Evolutionary conservation across 2,329 filamentous ascomycete species (phyloP).

Genomic region (Zalaria sp.): DNA sequence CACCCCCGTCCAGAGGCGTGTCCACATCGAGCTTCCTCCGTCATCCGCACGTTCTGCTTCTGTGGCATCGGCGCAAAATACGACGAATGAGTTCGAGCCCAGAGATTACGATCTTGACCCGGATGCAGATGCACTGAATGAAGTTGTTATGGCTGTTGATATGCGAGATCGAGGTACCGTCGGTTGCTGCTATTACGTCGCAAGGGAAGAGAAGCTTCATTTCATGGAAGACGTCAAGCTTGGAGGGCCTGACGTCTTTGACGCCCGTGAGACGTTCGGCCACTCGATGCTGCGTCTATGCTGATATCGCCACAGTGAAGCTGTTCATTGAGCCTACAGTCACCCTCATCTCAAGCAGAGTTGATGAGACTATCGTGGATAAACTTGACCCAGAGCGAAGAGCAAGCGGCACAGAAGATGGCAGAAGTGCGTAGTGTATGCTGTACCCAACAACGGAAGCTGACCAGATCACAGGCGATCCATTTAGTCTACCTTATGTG

Average conservation of each 20-base stretch:
- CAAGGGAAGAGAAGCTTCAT: conserved; percentile 53
- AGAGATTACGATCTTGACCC: conserved; percentile 19
- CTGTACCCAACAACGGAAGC: not conserved
- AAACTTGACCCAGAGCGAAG: conserved; percentile 27
- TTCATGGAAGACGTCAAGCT: conserved; percentile 64
- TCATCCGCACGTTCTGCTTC: not conserved
- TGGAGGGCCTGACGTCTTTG: conserved; percentile 49
- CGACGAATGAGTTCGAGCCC: not conserved
- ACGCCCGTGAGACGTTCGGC: conserved; percentile 20
- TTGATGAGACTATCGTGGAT: conserved; percentile 34
- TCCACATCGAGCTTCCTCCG: no score
- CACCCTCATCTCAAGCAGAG: conserved; percentile 41
- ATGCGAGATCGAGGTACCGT: conserved; percentile 55
- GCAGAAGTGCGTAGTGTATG: conserved; percentile 16
- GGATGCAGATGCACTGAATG: conserved; percentile 38
- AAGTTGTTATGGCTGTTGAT: conserved; percentile 70
- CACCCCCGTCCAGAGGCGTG: no score
- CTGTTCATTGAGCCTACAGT: conserved; percentile 48
- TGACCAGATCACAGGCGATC: conserved; percentile 23
- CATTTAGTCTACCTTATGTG: conserved; percentile 41
- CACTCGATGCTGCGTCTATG: not conserved
- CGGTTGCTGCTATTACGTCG: conserved; percentile 74
- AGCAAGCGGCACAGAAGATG: conserved; percentile 15
- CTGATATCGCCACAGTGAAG: conserved; percentile 34
- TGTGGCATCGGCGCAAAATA: not conserved